phyloP scores from a whole-genome alignment of 257 asterid species.

The Nicotiana obtusifolia region DNA sequence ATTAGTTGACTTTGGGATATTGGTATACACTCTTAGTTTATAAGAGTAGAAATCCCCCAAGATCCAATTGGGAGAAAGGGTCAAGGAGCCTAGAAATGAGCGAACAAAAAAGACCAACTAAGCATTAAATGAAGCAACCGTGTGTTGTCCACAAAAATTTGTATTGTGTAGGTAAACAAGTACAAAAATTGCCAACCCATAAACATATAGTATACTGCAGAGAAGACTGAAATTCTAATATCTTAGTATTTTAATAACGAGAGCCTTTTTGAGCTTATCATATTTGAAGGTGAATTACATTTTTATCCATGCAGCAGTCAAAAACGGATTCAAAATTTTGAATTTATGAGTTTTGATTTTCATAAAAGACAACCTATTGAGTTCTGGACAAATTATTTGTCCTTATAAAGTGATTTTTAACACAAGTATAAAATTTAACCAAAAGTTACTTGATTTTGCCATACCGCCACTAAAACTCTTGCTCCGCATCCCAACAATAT shows the following conservation, averaged over 20 bases:
- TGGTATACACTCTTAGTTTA: neutral
- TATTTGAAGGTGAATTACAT: neutral
- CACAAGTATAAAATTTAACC: too few relatives aligned
- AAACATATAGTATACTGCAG: neutral
- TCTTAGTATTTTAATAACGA: neutral
- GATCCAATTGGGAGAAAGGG: neutral
- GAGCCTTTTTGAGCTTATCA: neutral
- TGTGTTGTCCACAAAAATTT: neutral
- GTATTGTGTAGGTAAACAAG: neutral
- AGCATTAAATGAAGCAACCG: neutral
- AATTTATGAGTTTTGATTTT: too few relatives aligned
- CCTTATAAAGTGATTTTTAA: too few relatives aligned
- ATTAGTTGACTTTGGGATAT: conserved; percentile 8
- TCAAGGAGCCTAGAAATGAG: conserved; percentile 18
- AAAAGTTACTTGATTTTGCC: too few relatives aligned
- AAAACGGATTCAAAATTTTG: too few relatives aligned
- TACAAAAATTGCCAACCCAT: neutral
- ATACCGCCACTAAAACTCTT: too few relatives aligned
- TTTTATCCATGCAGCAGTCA: neutral
- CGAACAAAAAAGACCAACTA: neutral
- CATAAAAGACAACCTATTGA: too few relatives aligned
- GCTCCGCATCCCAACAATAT: neutral
- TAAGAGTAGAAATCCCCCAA: neutral
- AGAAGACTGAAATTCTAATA: neutral
- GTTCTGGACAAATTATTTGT: too few relatives aligned